Conservation (phyloP, 2,329 filamentous ascomycete genomes). For the Decorospora gaudefroyi region DNA sequence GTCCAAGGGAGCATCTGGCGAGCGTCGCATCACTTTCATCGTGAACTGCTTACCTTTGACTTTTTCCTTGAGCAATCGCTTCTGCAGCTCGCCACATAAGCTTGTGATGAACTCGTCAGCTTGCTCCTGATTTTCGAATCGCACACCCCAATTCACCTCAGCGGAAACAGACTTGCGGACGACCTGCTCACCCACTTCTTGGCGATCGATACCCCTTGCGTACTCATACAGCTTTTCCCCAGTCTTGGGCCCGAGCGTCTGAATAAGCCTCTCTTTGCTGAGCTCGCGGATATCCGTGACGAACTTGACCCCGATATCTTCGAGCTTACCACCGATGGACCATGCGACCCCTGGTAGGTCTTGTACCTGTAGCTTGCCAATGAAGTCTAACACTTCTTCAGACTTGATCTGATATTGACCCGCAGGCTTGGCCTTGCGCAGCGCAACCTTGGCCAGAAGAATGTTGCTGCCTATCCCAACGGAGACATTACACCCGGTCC, state of each 20-base stretch:
- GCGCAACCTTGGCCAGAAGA: conserved; percentile 84
- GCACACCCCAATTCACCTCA: conserved; percentile 97
- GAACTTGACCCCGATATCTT: conserved; percentile 79
- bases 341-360: conserved; percentile 90
- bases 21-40: conserved; percentile 91
- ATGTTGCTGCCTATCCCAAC: conserved; percentile 93
- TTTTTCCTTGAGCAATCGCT: conserved; percentile 76
- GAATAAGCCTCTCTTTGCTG: conserved; percentile 74
- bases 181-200: conserved; percentile 83
- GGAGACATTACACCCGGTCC: conserved; percentile 84
- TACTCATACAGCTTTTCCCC: conserved; percentile 91
- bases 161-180: conserved; percentile 93
- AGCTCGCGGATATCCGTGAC: conserved; percentile 82
- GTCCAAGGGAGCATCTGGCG: conserved; percentile 84
- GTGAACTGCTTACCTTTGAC: conserved; percentile 89
- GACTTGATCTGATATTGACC: conserved; percentile 88
- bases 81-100: conserved; percentile 81
- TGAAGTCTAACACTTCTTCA: conserved; percentile 74
- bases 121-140: conserved; percentile 89
- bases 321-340: conserved; percentile 84
- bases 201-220: conserved; percentile 80
- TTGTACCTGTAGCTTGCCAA: conserved; percentile 77
- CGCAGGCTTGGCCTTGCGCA: conserved; percentile 90
- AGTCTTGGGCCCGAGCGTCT: conserved; percentile 84
- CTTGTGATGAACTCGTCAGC: conserved; percentile 89